These are phyloP conservation scores for Phylloporus sp. DNA, from an alignment of 768 basidiomycete species.

Conservation along the genomic window DNA sequence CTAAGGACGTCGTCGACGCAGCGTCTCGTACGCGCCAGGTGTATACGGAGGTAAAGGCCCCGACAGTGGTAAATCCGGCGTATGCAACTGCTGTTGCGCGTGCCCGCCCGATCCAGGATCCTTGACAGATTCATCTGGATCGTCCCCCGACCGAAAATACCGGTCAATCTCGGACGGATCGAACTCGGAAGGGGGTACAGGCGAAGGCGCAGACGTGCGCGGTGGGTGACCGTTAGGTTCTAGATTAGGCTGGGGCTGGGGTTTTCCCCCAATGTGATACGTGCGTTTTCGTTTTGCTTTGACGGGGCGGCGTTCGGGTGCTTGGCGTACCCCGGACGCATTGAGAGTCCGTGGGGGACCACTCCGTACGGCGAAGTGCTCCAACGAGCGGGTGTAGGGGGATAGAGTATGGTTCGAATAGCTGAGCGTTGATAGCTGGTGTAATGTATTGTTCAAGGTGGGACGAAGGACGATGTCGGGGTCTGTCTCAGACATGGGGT, in stretches of 20 bases:
- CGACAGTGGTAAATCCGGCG: neutral
- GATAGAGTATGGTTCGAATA: conserved; percentile 91
- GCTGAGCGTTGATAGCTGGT: conserved; percentile 80
- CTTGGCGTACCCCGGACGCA: conserved; percentile 30
- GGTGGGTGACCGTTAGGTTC: conserved; percentile 2
- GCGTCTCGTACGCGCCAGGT: conserved; percentile 4
- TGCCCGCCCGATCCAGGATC: conserved; percentile 1
- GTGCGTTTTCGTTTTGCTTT: conserved; percentile 77
- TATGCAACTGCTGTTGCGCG: neutral
- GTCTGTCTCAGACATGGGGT: conserved; percentile 34
- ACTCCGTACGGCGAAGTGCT: conserved; percentile 90
- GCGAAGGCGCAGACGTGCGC: conserved; percentile 27
- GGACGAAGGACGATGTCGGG: conserved; percentile 64
- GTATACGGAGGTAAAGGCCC: conserved; percentile 1
- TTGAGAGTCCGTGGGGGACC: conserved; percentile 58
- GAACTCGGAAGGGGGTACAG: conserved; percentile 48
- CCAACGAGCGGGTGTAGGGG: conserved; percentile 85
- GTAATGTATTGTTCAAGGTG: conserved; percentile 66
- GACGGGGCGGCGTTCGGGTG: conserved; percentile 47
- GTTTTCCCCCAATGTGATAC: conserved; percentile 48
- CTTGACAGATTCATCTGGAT: neutral
- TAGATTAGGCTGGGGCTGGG: conserved; percentile 1
- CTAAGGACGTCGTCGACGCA: conserved; percentile 10
- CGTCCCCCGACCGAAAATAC: conserved; percentile 53
- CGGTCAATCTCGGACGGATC: conserved; percentile 69